Base-by-base conservation (phyloP, 2,329 filamentous ascomycete species). In the Penicillium brasilianum region DNA sequence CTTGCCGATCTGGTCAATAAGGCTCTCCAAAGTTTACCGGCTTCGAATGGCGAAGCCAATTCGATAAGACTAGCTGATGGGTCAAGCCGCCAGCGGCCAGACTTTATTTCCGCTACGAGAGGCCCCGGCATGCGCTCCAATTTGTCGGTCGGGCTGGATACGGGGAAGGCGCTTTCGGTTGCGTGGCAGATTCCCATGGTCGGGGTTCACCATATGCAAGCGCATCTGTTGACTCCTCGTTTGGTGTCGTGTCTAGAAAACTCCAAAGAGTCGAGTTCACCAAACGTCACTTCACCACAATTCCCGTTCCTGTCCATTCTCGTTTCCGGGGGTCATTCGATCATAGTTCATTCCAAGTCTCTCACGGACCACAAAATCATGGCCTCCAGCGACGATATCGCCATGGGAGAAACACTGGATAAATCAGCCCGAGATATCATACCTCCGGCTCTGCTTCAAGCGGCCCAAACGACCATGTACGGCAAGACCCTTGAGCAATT, bases 151-250 rank as follows among this genome's bases (percentile, higher is more conserved):
- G 95, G 95, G 0, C 76, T 98, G 11, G 88, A 92, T 72, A 89
- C 88, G 22, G 95, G 92, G 18, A 98, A 98, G 77, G 95, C 93
- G 0, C 83, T 98, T 20, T 88, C 93, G 0, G 82, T 91, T 20
- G 93, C 92, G 39, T 96, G 91, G 91, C 84, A 88, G 65, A 84
- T 93, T 39, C 93, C 94, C 3, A 80, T 98, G 34, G 76, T 98
- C 1, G 95, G 88, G 0, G 91, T 97, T 0, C 91, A 99, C 76
- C 95, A 99, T 77, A 98, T 99, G 95, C 93, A 97, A 75, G 95
- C 93, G 11, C 95, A 99, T 77, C 90, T 95, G 18, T 80, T 99
- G 64, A 98, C 95, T 18, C 91, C 94, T 16, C 85, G 92, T 10
- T 84, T 99, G 44, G 88, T 89, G 4, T 79, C 82, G 34, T 90